Conservation (phyloP, 768 basidiomycete species). For the Pilatotrama ljubarskyi region DNA sequence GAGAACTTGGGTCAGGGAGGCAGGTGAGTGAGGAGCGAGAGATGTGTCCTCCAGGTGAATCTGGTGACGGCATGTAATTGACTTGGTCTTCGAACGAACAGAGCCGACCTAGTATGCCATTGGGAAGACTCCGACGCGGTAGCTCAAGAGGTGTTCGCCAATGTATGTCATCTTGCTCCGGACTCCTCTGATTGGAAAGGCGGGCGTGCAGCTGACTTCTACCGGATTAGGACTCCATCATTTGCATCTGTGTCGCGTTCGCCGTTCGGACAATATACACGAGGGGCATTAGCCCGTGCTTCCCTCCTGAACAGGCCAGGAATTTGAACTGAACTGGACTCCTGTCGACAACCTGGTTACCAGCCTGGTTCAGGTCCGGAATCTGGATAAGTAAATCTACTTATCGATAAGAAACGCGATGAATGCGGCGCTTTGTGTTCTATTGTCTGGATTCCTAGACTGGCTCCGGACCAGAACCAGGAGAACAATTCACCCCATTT, state of each 20-base stretch:
- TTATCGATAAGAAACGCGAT: too few relatives aligned
- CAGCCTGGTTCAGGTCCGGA: too few relatives aligned
- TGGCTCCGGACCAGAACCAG: too few relatives aligned
- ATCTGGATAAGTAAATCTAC: too few relatives aligned
- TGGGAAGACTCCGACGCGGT: constrained; percentile 87
- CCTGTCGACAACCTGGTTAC: too few relatives aligned
- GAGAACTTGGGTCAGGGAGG: constrained; percentile 86
- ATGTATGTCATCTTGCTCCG: constrained; percentile 50
- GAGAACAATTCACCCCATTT: too few relatives aligned
- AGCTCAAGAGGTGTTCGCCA: constrained; percentile 75
- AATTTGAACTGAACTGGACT: too few relatives aligned
- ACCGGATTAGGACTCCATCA: constrained; percentile 61
- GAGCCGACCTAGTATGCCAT: constrained; percentile 81
- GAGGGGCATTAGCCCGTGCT: too few relatives aligned
- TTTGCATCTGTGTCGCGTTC: constrained; percentile 65
- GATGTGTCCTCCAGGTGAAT: neutral
- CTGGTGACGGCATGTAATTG: constrained; percentile 4
- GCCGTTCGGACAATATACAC: constrained; percentile 54
- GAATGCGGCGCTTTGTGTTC: too few relatives aligned
- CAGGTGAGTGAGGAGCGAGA: constrained; percentile 50
- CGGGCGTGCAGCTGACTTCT: constrained; percentile 18
- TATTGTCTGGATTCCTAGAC: too few relatives aligned
- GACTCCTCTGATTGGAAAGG: constrained; percentile 2
- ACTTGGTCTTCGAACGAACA: constrained; percentile 28
- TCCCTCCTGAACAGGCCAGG: too few relatives aligned